Base-by-base conservation (phyloP, 1,284 basidiomycete species). In the Boletellus sp. region DNA sequence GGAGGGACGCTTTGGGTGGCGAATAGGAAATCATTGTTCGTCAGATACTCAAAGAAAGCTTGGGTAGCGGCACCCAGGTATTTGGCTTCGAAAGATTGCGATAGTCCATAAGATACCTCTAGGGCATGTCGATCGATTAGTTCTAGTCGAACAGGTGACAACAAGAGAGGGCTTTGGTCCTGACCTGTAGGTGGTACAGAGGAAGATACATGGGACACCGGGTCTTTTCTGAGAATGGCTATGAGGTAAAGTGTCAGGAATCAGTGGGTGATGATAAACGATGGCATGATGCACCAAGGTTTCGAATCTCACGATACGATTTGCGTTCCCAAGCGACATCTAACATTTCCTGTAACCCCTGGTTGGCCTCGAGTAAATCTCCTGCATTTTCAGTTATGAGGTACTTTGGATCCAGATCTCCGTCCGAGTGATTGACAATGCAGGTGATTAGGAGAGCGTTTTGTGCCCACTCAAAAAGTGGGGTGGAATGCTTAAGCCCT, bases 11-110 rank as follows among this genome's bases (percentile, higher is more conserved):
- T 11, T 27, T 1, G 21, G 10, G 25, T 20, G 27, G 8, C 2
- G 43, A 58, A 58, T n/a, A 29, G 19, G 3, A 16, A 35, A 22
- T 54, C 38, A n/a, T 52, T 59, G 2, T 36, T 2, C 14, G 36
- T 45, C 33, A 56, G 26, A 38, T 58, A 59, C 3, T 58, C 41
- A 32, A 48, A 42, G 29, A 56, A 52, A 1, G 49, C 51, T 3
- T 52, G 49, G 8, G 47, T 45, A 13, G 56, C 53, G 4, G 29
- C 47, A 2, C 53, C 56, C 6, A 4, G 21, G n/a, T 45, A 54
- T 14, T 21, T 22, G 36, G 13, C 29, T 13, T 16, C 10, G 22
- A 54, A 54, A 8, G 52, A 11, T 8, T n/a, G 4, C 7, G 22
- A 33, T 10, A 41, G 16, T 17, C 17, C 19, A 20, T 22, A 21